A percentile compares a stretch with the other conserved stretches of the same genome.
These are phyloP conservation scores for Meira miltonrushii DNA, from an alignment of 1,284 basidiomycete genomes.

Conservation along the genomic window DNA sequence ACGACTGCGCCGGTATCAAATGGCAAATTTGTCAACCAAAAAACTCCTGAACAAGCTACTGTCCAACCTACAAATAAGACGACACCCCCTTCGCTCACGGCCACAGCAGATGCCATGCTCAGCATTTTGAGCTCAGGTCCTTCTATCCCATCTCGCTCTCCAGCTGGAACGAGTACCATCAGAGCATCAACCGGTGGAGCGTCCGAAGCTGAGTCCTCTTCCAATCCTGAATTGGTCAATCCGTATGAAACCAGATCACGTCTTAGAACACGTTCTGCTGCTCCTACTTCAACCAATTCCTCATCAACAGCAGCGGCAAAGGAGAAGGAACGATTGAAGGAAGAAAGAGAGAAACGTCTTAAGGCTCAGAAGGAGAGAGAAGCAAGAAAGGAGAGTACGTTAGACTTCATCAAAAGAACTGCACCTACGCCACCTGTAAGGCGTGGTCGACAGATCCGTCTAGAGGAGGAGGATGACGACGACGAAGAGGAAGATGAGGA, in stretches of 20 bases:
- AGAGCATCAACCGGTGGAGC: background rate
- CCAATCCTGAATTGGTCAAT: conserved; percentile 36
- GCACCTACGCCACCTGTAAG: background rate
- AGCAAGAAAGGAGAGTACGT: conserved; percentile 2
- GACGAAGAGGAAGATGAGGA: conserved; percentile 5
- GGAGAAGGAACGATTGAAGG: conserved; percentile 11
- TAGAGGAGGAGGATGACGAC: conserved; percentile 8
- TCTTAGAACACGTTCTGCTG: conserved; percentile 1
- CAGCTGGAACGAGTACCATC: background rate
- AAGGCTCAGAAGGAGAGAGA: conserved; percentile 2
- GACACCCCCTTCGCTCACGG: background rate
- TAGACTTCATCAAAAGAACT: conserved; percentile 11
- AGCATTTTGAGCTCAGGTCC: conserved; percentile 10
- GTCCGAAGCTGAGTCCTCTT: background rate
- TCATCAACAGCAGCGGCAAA: background rate
- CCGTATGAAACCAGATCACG: conserved; percentile 37
- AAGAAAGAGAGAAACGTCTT: conserved; percentile 4
- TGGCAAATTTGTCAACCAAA: background rate
- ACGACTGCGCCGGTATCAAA: background rate
- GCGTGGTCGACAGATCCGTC: background rate
- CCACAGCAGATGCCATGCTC: conserved; percentile 7
- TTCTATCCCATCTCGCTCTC: background rate
- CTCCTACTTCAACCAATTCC: too few relatives aligned
- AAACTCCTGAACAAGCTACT: background rate
- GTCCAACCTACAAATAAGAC: too few relatives aligned